These are phyloP conservation scores for Zoysia japonica DNA, from an alignment of 176 grass and related monocot genomes.

Conservation along the genomic window DNA sequence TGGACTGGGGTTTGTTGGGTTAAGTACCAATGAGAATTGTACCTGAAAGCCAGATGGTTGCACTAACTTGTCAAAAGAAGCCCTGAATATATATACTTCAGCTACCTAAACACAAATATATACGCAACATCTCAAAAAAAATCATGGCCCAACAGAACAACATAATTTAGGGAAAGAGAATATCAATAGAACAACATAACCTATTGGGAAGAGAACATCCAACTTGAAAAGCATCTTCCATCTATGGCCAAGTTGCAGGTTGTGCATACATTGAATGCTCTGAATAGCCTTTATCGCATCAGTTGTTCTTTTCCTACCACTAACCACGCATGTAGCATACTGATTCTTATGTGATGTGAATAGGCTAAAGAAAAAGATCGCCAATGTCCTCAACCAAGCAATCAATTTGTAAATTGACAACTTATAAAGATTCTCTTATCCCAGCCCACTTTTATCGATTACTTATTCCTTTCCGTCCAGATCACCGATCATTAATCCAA, in stretches of 20 bases:
- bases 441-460: conserved; percentile 44
- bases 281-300: conserved; percentile 36
- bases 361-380: conserved; percentile 31
- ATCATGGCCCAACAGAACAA: conserved; percentile 37
- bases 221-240: conserved; percentile 33
- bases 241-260: conserved; percentile 19
- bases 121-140: conserved; percentile 31
- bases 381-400: conserved; percentile 35
- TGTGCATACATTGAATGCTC: conserved; percentile 44
- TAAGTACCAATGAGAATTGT: conserved; percentile 29
- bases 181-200: conserved; percentile 17
- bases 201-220: conserved; percentile 23
- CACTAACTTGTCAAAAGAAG: conserved; percentile 32
- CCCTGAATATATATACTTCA: conserved; percentile 16
- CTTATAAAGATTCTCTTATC: conserved; percentile 70
- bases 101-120: conserved; percentile 40
- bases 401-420: conserved; percentile 51
- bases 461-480: conserved; percentile 40
- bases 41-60: conserved; percentile 23
- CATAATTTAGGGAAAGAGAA: conserved; percentile 13
- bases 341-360: conserved; percentile 42
- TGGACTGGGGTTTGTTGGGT: conserved; percentile 23
- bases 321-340: conserved; percentile 27
- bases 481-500: conserved; percentile 38
- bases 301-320: conserved; percentile 32